Evolutionary conservation across 2,329 filamentous ascomycete species (phyloP).

Genomic region (Pseudogymnoascus verrucosus): DNA sequence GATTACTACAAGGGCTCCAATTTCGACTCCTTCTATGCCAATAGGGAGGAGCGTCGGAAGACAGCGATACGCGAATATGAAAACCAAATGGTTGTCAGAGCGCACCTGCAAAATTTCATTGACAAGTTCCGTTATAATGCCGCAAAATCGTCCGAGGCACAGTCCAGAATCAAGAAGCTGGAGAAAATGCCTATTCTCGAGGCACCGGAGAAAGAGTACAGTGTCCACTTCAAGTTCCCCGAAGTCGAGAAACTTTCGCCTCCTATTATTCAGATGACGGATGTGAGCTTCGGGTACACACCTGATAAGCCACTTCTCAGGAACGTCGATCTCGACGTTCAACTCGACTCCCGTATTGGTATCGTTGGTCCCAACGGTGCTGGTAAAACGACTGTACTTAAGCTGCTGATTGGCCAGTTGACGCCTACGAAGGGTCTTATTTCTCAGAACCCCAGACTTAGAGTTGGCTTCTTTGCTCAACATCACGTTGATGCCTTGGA

Average conservation of each 20-base stretch:
- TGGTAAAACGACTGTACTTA: conserved; percentile 96
- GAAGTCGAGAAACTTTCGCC: conserved; percentile 96
- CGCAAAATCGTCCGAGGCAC: conserved; percentile 95
- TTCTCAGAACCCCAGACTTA: conserved; percentile 77
- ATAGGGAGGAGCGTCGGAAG: conserved; percentile 94
- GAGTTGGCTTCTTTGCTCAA: conserved; percentile 95
- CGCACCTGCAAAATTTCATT: conserved; percentile 94
- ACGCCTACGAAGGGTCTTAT: conserved; percentile 71
- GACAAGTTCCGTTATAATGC: conserved; percentile 99
- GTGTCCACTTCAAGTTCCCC: conserved; percentile 93
- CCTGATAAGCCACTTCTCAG: conserved; percentile 70
- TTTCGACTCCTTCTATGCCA: conserved; percentile 95
- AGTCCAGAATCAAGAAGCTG: conserved; percentile 97
- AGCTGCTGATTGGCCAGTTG: conserved; percentile 87
- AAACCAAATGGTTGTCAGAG: conserved; percentile 90
- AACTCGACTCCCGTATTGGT: conserved; percentile 94
- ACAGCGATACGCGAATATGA: conserved; percentile 95
- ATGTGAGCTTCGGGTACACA: conserved; percentile 82
- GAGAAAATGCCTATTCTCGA: conserved; percentile 94
- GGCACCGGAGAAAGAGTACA: conserved; percentile 87
- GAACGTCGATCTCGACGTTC: conserved; percentile 90
- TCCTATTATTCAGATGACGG: conserved; percentile 95
- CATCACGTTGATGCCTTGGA: conserved; percentile 97
- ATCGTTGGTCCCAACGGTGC: conserved; percentile 99
- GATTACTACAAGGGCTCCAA: conserved; percentile 99